Evolutionary conservation across 2,329 filamentous ascomycete species (phyloP).

Genomic region (Aspergillus novoparasiticus): DNA sequence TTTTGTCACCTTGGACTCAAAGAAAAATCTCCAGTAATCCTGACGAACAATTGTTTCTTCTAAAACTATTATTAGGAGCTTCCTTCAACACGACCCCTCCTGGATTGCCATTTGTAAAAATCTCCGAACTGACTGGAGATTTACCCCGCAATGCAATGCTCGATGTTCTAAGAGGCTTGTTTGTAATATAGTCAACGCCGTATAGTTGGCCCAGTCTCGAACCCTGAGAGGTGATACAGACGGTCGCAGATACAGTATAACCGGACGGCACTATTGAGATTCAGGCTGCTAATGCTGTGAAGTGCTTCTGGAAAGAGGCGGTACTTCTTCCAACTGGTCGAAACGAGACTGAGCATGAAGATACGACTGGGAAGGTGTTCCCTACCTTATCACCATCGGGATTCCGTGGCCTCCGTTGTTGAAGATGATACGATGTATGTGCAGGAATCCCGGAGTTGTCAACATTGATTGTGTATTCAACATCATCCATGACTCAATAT

Average conservation of each 20-base stretch:
- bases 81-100: background rate
- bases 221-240: background rate
- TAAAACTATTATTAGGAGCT: background rate
- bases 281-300: conserved; percentile 12
- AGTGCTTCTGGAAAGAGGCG: conserved; percentile 1
- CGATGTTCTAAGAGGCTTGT: conserved; percentile 12
- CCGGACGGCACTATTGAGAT: conserved; percentile 9
- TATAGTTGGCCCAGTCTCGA: background rate
- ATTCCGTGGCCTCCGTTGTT: background rate
- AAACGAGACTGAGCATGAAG: background rate
- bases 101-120: background rate
- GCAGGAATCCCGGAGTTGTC: background rate
- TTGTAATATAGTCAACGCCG: background rate
- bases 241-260: background rate
- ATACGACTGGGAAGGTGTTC: background rate
- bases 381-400: background rate
- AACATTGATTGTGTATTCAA: background rate
- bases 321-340: conserved; percentile 6
- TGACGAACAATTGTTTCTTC: background rate
- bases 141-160: conserved; percentile 21
- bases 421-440: background rate
- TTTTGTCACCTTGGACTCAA: background rate
- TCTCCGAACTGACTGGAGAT: conserved; percentile 5
- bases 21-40: background rate
- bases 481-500: background rate